Evolutionary conservation across 768 basidiomycete species (phyloP).

Genomic region (Pulveroboletus sp.): DNA sequence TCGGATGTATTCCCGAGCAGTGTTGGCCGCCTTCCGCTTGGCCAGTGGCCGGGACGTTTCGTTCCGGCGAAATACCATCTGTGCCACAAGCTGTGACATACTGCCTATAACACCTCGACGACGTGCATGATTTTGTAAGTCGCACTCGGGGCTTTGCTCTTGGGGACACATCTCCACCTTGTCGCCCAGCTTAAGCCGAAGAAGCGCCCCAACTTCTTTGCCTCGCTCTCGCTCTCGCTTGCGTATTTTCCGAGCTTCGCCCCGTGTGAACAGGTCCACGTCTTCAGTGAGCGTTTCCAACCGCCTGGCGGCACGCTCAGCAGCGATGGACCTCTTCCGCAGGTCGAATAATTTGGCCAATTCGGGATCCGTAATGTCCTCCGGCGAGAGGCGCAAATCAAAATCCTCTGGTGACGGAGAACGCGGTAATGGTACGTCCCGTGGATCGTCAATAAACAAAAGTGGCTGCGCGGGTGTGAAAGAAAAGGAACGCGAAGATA

Average conservation of each 20-base stretch:
- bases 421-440: conserved; percentile 36
- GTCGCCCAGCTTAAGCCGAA: conserved; percentile 52
- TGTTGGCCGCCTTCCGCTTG: conserved; percentile 29
- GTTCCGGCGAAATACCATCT: conserved; percentile 45
- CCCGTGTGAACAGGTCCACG: conserved; percentile 36
- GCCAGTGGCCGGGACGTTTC: conserved; percentile 38
- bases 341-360: conserved; percentile 40
- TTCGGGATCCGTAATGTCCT: conserved; percentile 36
- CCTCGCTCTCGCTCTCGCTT: conserved; percentile 54
- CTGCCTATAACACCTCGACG: conserved; percentile 25
- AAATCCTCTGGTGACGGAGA: conserved; percentile 45
- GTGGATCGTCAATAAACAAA: conserved; percentile 43
- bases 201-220: conserved; percentile 53
- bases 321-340: conserved; percentile 34
- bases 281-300: conserved; percentile 33
- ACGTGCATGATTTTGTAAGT: conserved; percentile 16
- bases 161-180: conserved; percentile 20
- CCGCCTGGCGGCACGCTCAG: conserved; percentile 31
- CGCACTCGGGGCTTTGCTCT: conserved; percentile 24
- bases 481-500: conserved; percentile 10
- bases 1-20: conserved; percentile 18
- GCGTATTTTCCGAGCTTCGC: conserved; percentile 43
- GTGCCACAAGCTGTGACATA: conserved; percentile 43
- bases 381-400: conserved; percentile 34
- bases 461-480: conserved; percentile 27